phyloP scores from a whole-genome alignment of 2,329 filamentous ascomycete species.

The Cylindrodendrum hubeiense region DNA sequence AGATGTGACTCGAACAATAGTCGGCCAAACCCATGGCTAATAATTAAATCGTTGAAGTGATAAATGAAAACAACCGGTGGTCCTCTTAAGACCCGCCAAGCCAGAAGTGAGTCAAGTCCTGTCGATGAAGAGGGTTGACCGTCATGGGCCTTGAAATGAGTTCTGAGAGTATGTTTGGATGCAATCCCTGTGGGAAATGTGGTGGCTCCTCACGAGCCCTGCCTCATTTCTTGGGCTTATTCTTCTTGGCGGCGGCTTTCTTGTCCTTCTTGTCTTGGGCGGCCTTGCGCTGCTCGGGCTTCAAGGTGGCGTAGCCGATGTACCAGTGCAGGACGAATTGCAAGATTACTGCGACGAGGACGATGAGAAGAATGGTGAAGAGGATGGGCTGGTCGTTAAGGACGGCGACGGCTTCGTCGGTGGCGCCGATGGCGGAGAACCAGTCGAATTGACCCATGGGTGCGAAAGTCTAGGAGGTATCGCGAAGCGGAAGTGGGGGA shows the following conservation, averaged over 20 bases:
- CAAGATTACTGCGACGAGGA: constrained; percentile 62
- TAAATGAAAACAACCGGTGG: background rate
- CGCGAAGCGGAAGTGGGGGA: background rate
- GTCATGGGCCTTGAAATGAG: background rate
- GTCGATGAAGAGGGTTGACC: background rate
- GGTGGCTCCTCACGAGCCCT: background rate
- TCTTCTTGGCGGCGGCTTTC: constrained; percentile 50
- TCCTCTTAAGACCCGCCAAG: background rate
- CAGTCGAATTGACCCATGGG: constrained; percentile 68
- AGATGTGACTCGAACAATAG: background rate
- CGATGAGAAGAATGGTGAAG: constrained; percentile 68
- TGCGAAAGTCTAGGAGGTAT: background rate
- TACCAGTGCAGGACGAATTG: constrained; percentile 65
- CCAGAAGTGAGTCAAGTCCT: background rate
- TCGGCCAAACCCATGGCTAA: constrained; percentile 5
- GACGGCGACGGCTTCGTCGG: constrained; percentile 67
- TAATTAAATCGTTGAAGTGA: constrained; percentile 1
- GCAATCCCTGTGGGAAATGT: background rate
- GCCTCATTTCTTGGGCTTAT: constrained; percentile 31
- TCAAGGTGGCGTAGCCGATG: constrained; percentile 71
- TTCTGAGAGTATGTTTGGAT: background rate
- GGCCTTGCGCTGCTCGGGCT: constrained; percentile 70
- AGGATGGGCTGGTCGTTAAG: constrained; percentile 72
- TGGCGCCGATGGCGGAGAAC: constrained; percentile 68
- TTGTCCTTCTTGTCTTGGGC: constrained; percentile 59